Evolutionary conservation across 257 asterid species (phyloP), one percentile per base, ranked within the genome.

Genomic region (Solanum paucissectum): DNA sequence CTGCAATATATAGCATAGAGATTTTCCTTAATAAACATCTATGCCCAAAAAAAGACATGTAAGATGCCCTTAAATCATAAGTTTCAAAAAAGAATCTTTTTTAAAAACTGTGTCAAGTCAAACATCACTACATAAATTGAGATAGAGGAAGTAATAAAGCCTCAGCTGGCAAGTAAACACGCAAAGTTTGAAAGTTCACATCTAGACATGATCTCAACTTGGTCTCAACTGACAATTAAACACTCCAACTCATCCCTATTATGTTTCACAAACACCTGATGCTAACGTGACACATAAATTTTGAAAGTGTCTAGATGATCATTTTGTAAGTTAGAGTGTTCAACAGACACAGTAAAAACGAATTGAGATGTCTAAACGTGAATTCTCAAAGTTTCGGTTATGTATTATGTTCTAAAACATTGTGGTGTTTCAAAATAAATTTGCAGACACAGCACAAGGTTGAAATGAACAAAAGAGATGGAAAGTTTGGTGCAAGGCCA

Each of bases 371-470:
- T 62, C 32, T 23, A 9, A 62, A 23, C 2, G 7, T 62, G 71
- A 23, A 62, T 62, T 62, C 6, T 62, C 7, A 4, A 62, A 62
- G 32, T 62, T 62, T 42, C 11, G 49, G 14, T 42, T 42, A 42
- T 42, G 49, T 9, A 60, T 62, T 9, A 62, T 62, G 13, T 62
- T 23, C 29, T 21, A 23, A 60, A 64, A 29, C 14, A 32, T 32
- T 69, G 23, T 32, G 76, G 3, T 69, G 12, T 69, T 76, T 76
- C 34, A 8, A n/a, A 40, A 77, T 44, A 44, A 44, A 23, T 12
- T 9, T 77, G 60, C 90, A 92, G 94, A 91, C 93, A 42, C 93
- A 92, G 33, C 93, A 91, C 88, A 92, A 90, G 88, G 81, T 86
- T 42, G 92, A 91, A 86, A 62, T 91, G 91, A 91, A 91, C 37